Evolutionary conservation across 2,329 filamentous ascomycete genomes (phyloP), one percentile per base, ranked within the genome.

Genomic region (Cadophora sp.): DNA sequence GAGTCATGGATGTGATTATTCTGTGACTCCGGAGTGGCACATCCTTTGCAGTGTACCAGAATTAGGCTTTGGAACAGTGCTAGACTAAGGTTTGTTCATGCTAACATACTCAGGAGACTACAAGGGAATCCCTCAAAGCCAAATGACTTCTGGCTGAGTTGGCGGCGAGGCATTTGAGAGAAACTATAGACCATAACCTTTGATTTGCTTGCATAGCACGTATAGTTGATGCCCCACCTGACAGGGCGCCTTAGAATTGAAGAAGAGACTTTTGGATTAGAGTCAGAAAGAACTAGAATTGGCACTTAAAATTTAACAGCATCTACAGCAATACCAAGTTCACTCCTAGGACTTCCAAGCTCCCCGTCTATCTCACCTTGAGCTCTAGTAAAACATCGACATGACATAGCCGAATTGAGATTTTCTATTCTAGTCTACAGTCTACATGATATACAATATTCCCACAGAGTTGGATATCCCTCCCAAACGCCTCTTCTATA

Each of bases 321-420:
- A 30, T 39, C 8, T 39, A n/a, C n/a, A n/a, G n/a, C n/a, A 39
- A 39, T 39, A 13, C 11, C 36, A 39, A 39, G 36, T 9, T 13
- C 11, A 39, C 36, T 45, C 6, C 14, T 4, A 14, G 41, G 43
- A n/a, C 8, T 45, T 20, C 43, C 14, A 45, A 18, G 16, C n/a
- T 45, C 8, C 11, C 11, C n/a, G n/a, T n/a, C n/a, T n/a, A 45
- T 18, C 43, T 7, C 43, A n/a, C 43, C 4, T 45, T n/a, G 14
- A 9, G 16, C 6, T 4, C 16, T 45, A 33, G n/a, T 14, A 18
- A 30, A 22, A 14, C 27, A 41, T 22, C 47, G 24, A 59, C 48
- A 41, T 62, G 13, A 50, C 48, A 41, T 62, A 13, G 41, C 22
- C 36, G 58, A 66, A 68, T 66, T 68, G 68, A 41, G 68, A 70